Base-by-base conservation (phyloP, 2,329 filamentous ascomycete species). In the Phialocephala subalpina region DNA sequence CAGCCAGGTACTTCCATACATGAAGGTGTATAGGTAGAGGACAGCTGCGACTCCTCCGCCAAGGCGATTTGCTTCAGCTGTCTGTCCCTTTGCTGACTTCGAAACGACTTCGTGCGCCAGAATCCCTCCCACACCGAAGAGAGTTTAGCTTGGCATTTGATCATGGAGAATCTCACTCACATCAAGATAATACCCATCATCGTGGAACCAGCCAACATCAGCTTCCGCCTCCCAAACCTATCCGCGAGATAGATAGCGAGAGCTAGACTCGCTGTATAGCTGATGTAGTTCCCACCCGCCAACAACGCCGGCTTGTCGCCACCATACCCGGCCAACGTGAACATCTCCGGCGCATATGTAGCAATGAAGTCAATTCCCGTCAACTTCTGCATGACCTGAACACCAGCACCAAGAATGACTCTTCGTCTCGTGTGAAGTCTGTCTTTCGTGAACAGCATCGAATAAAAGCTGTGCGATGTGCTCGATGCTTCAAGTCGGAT, bases 231-330 rank as follows among this genome's bases (percentile, higher is more conserved):
- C 11, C 90, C 89, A 62, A 92, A 89, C 0, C 85, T 82, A 72
- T 92, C 89, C 0, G 92, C 78, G 0, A 88, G 91, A 70, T 91
- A 91, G 92, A 82, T 72, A 90, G 88, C 0, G 60, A 63, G n/a
- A 16, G 91, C 88, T 2, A 90, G 86, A 1, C 89, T 83, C 0
- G 84, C 89, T 0, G 86, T 88, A 68, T 92, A 89, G 5, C 89
- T 0, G 87, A 89, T 5, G 86, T 62, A 85, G 84, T 63, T 74
- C 73, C 63, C 58, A 40, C 63, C 55, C 45, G 63, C 63, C 3
- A 66, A 27, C 53, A 33, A 80, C 76, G 29, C 83, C 80, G 18
- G 81, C 78, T 8, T 83, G 81, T 60, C 85, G 83, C 70, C 93
- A 90, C 25, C 89, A 80, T 62, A 85, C 82, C n/a, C 86, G 84